Base-by-base conservation (phyloP, 208 protist genomes). In the Phytomonas serpens region DNA sequence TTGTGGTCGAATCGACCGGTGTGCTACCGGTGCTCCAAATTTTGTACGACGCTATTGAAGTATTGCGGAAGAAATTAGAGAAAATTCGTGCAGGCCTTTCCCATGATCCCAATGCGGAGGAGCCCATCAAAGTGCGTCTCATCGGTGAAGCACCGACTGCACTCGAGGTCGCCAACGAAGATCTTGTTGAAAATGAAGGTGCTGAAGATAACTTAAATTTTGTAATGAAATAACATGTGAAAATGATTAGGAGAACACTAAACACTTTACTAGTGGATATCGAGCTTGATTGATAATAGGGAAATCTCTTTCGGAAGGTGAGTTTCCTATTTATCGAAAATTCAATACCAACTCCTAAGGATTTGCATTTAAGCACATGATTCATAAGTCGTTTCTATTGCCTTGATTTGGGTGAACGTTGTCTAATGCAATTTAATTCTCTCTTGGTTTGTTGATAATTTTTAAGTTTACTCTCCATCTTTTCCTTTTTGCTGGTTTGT, bases 1-100 rank as follows among this genome's bases (percentile, higher is more conserved):
- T 97, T 73, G 87, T 86, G 19, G 90, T 97, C n/a, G 94, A 97
- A 77, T 89, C 90, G 1, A 97, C 92, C 1, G 94, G 94, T 1
- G 90, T 89, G 67, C 79, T 97, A 27, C 87, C 90, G 34, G 88
- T 95, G 68, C 68, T 94, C 68, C 82, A 97, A 76, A 84, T 97
- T 34, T 66, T 97, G 30, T 88, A 87, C 64, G 81, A 93, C 47
- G 94, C 90, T 0, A 80, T 97, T 37, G 86, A 87, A 23, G 85
- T 96, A 69, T 61, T 97, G 77, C 85, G 88, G 19, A 74, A 73
- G 37, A 97, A 97, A 73, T 76, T 97, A 65, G 77, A 94, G 76
- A 68, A 72, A 4, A 80, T 94, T 9, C 77, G 80, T 36, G 81
- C 76, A 4, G 86, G 91, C 9, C 83, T 94, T 31, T 81, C 79